Conservation (phyloP, 805 yeast species). For the Barnettozyma sucrosica region DNA sequence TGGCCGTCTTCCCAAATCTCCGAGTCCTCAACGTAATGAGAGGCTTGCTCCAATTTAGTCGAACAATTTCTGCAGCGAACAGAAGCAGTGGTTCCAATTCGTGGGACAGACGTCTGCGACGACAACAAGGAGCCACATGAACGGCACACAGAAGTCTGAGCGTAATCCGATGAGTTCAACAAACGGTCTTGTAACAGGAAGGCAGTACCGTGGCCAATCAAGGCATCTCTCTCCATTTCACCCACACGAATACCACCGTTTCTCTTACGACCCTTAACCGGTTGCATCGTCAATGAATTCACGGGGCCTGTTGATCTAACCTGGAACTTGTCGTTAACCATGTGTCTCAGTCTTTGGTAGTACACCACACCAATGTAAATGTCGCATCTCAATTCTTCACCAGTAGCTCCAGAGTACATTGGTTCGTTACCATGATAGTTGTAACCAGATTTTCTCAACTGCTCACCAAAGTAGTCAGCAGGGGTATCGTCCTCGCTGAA, state of each 20-base stretch:
- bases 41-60: constrained; percentile 52
- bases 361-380: constrained; percentile 95
- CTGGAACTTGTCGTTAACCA: constrained; percentile 99
- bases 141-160: constrained; percentile 86
- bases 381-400: constrained; percentile 94
- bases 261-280: constrained; percentile 98
- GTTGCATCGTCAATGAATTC: constrained; percentile 95
- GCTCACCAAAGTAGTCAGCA: constrained; percentile 96
- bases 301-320: constrained; percentile 99
- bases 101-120: constrained; percentile 86
- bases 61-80: constrained; percentile 93
- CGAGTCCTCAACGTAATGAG: constrained; percentile 53
- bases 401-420: constrained; percentile 97
- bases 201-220: constrained; percentile 97
- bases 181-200: constrained; percentile 91
- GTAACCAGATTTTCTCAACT: constrained; percentile 79
- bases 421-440: constrained; percentile 99
- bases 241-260: constrained; percentile 99
- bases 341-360: constrained; percentile 96
- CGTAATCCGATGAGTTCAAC: constrained; percentile 91
- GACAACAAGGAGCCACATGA: constrained; percentile 89
- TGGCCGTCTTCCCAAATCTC: constrained; percentile 97
- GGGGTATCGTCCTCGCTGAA: constrained; percentile 91
- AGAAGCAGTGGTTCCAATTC: constrained; percentile 74
- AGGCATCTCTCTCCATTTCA: constrained; percentile 99